Conservation (phyloP, 169 alveolate species). For the Neospora caninum region DNA sequence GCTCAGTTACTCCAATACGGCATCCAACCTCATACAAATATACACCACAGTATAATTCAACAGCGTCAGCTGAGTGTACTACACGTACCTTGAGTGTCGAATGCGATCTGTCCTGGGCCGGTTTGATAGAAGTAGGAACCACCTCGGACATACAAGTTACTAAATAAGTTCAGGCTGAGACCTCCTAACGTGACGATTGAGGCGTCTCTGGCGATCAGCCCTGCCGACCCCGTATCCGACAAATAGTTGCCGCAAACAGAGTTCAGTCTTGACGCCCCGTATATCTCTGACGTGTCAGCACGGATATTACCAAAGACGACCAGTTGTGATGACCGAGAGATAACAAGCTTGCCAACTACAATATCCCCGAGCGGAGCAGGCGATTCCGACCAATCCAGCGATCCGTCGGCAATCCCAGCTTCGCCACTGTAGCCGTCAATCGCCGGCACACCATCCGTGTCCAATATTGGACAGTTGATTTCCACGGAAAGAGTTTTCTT, state of each 20-base stretch:
- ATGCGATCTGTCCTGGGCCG: not conserved
- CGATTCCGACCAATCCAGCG: not conserved
- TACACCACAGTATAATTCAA: too few relatives aligned
- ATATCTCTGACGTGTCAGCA: not conserved
- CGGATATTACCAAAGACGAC: constrained; percentile 1
- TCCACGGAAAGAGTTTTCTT: not conserved
- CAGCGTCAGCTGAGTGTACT: too few relatives aligned
- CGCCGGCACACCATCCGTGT: not conserved
- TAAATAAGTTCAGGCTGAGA: not conserved
- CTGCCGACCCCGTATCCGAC: not conserved
- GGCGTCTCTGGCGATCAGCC: not conserved
- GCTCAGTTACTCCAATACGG: too few relatives aligned
- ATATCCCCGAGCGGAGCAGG: not conserved
- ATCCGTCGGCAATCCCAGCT: not conserved
- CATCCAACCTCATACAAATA: too few relatives aligned
- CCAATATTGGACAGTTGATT: constrained; percentile 1
- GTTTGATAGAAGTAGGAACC: not conserved
- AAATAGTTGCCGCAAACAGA: not conserved
- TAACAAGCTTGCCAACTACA: not conserved
- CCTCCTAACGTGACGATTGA: not conserved
- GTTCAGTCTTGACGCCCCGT: not conserved
- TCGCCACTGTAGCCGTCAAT: not conserved
- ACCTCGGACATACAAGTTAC: not conserved
- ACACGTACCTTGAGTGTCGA: not conserved
- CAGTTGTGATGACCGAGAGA: not conserved